phyloP scores from a whole-genome alignment of 2,329 filamentous ascomycete genomes.

The Chaetomium sp. region DNA sequence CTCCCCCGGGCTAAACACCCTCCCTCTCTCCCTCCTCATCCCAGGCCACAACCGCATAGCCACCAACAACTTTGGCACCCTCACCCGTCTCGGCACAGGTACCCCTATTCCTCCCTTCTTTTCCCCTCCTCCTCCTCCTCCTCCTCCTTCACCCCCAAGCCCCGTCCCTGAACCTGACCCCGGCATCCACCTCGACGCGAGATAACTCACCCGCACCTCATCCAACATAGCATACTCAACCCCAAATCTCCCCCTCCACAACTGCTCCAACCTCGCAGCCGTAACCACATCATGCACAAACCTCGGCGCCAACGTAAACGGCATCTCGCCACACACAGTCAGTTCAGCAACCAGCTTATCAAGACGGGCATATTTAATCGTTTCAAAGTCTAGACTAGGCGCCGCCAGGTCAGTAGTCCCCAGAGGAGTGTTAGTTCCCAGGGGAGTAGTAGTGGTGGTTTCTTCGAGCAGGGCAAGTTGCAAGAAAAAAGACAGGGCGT shows the following conservation, averaged over 20 bases:
- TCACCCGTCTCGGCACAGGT: constrained; percentile 22
- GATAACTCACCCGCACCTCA: constrained; percentile 32
- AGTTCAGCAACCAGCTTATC: constrained; percentile 42
- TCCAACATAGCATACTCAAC: constrained; percentile 42
- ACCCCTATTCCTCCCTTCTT: neutral
- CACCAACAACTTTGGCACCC: no score
- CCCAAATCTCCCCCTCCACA: constrained; percentile 40
- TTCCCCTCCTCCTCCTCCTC: no score
- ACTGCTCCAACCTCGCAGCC: constrained; percentile 35
- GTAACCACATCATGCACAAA: constrained; percentile 24
- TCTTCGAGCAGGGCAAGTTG: constrained; percentile 34
- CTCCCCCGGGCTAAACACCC: no score
- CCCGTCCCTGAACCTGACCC: no score
- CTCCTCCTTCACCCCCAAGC: no score
- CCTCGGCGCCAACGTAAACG: constrained; percentile 18
- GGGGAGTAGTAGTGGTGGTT: constrained; percentile 18
- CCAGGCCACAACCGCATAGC: no score
- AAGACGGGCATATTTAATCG: constrained; percentile 34
- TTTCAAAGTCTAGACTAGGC: constrained; percentile 33
- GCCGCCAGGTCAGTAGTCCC: constrained; percentile 13
- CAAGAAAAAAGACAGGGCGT: constrained; percentile 36
- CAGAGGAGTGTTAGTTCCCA: no score
- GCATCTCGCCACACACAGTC: constrained; percentile 21
- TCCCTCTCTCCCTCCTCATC: no score
- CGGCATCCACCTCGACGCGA: constrained; percentile 34